Evolutionary conservation across 2,329 filamentous ascomycete genomes (phyloP), one percentile per base, ranked within the genome.

Genomic region (Scopulariopsis brevicaulis): DNA sequence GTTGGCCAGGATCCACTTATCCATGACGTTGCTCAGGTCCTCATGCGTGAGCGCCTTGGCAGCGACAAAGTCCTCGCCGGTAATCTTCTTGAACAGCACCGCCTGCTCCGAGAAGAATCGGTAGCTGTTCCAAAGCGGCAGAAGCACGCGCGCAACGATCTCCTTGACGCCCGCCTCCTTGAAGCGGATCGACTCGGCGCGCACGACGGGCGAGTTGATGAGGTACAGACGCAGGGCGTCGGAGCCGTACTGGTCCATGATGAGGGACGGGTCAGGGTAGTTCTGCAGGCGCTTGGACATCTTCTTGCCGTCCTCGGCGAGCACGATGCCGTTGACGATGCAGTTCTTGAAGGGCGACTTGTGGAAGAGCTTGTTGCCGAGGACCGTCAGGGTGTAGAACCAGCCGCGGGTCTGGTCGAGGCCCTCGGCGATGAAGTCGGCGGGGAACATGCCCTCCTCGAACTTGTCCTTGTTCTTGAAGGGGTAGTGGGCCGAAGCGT

Each of bases 1-100:
- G 64, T 87, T 90, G 60, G 93, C 93, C 67, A 97, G 74, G 64
- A 97, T 94, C 93, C 93, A 97, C 61, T 86, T 83, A 69, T 97
- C 93, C 87, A 97, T 96, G 59, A 96, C 90, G 65, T 65, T 66
- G 34, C 35, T 59, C 46, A 65, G 48, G 8, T 55, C 57, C 24
- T 61, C 58, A 22, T 63, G 62, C 6, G 60, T 59, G 18, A 62
- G 51, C 34, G 60, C 40, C 51, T 59, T 55, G 48, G 54, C 57
- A 8, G 28, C 53, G 6, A 61, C 59, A 59, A 65, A 64, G 14
- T 62, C 59, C 5, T 59, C 46, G 25, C 61, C 64, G n/a, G 62
- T 62, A 4, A 58, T 63, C 57, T 65, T 63, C 52, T 63, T 61
- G 59, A 59, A 66, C 18, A 64, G 59, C 11, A 55, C 50, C 20